Evolutionary conservation across 169 alveolate genomes (phyloP).

Genomic region (Plasmodium fragile): DNA sequence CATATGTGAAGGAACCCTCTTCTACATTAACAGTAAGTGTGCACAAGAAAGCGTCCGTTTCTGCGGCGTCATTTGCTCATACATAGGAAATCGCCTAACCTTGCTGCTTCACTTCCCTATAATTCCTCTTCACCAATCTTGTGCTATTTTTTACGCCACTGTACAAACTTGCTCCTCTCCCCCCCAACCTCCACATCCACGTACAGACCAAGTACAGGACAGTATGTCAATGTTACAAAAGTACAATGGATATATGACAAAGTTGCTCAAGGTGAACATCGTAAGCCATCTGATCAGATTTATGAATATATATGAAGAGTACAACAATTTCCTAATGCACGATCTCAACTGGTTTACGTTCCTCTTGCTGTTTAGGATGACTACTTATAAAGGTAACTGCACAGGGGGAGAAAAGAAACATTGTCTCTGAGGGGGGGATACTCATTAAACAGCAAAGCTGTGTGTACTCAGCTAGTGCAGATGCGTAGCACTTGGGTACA

Average conservation of each 20-base stretch:
- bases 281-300: neutral
- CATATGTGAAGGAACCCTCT: conserved; percentile 51
- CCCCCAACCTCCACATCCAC: neutral
- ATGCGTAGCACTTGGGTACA: neutral
- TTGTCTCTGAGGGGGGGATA: neutral
- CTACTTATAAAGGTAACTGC: conserved; percentile 31
- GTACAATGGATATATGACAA: conserved; percentile 6
- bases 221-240: conserved; percentile 28
- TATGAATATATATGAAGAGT: conserved; percentile 45
- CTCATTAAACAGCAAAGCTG: neutral
- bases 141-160: neutral
- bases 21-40: conserved; percentile 55
- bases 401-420: neutral
- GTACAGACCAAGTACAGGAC: conserved; percentile 18
- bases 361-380: conserved; percentile 38
- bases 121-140: neutral
- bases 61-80: neutral
- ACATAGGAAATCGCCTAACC: neutral
- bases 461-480: neutral
- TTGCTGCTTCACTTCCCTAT: neutral
- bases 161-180: neutral
- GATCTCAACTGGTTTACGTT: conserved; percentile 61
- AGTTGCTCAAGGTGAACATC: conserved; percentile 14
- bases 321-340: conserved; percentile 52
- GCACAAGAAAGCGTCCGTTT: neutral